Percentiles rank a stretch among this genome's conserved stretches.
Conservation (phyloP, 179 eudicot genomes). For the Amaranthus tricolor region DNA sequence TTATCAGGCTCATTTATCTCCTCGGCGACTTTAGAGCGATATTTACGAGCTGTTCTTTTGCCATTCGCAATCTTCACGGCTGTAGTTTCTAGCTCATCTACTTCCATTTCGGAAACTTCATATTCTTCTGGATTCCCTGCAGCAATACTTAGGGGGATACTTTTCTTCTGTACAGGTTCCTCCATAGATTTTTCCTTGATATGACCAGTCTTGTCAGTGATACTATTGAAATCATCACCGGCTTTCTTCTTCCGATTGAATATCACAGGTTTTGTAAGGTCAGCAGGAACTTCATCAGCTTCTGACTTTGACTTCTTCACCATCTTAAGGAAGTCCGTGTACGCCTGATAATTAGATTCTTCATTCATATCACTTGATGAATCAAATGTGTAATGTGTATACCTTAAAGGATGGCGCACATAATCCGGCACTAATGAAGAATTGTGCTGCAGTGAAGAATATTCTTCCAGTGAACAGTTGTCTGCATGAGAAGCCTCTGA, state of each 20-base stretch:
- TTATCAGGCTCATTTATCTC: constrained; percentile 31
- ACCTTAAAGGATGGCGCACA: constrained; percentile 54
- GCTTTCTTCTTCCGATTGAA: constrained; percentile 55
- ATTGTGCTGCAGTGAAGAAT: constrained; percentile 20
- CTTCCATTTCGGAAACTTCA: constrained; percentile 64
- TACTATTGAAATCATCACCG: constrained; percentile 11
- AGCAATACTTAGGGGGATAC: constrained; percentile 32
- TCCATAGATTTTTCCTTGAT: constrained; percentile 15
- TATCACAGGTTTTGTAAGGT: constrained; percentile 48
- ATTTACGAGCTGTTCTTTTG: constrained; percentile 45
- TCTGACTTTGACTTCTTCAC: constrained; percentile 36
- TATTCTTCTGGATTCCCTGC: constrained; percentile 29
- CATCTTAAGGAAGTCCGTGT: constrained; percentile 44
- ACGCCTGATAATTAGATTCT: constrained; percentile 57
- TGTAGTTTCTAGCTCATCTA: constrained; percentile 43
- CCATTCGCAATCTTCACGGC: constrained; percentile 22
- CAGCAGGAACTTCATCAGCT: constrained; percentile 38
- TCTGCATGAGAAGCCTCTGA: constrained; percentile 20
- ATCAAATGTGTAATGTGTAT: constrained; percentile 56
- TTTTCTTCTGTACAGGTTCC: constrained; percentile 27
- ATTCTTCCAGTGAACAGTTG: constrained; percentile 9
- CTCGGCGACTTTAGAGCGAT: constrained; percentile 44
- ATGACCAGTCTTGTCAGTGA: constrained; percentile 18
- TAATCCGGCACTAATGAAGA: constrained; percentile 48
- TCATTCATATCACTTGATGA: constrained; percentile 59